Percentiles rank a stretch among this genome's conserved stretches.
Evolutionary conservation across 345 rosid genomes (phyloP).

Genomic region (Eucalyptus leucophloia): DNA sequence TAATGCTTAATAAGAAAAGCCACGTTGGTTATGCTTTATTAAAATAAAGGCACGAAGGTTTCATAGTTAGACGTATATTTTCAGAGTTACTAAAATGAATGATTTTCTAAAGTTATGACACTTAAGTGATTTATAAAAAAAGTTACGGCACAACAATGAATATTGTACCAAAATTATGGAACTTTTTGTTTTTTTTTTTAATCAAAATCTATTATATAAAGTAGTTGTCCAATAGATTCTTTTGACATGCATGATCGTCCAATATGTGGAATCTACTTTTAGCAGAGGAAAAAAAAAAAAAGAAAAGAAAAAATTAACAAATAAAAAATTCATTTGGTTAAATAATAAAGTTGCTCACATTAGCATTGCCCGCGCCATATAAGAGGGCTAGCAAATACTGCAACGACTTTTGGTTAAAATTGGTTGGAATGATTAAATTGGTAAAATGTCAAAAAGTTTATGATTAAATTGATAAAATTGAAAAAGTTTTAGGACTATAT

Average conservation of each 20-base stretch:
- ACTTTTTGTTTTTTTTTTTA: not conserved
- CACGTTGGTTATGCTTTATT: not conserved
- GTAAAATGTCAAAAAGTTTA: no score
- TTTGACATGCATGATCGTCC: not conserved
- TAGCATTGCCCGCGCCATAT: fast-evolving
- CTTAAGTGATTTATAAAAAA: not conserved
- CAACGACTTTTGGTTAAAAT: not conserved
- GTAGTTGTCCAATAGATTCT: not conserved
- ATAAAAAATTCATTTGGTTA: no score
- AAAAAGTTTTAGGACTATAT: no score
- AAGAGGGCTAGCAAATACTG: no score
- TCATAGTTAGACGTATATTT: not conserved
- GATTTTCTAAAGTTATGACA: not conserved
- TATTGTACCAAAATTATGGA: not conserved
- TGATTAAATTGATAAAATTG: no score
- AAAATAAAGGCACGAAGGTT: not conserved
- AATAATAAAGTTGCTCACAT: not conserved
- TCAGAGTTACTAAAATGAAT: not conserved
- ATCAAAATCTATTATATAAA: not conserved
- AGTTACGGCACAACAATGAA: fast-evolving
- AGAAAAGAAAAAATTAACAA: no score
- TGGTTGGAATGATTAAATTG: fast-evolving
- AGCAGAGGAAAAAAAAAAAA: no score
- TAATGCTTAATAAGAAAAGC: not conserved
- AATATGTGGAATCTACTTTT: not conserved